Conservation (phyloP, 2,329 filamentous ascomycete species). For the Fusarium sp. region DNA sequence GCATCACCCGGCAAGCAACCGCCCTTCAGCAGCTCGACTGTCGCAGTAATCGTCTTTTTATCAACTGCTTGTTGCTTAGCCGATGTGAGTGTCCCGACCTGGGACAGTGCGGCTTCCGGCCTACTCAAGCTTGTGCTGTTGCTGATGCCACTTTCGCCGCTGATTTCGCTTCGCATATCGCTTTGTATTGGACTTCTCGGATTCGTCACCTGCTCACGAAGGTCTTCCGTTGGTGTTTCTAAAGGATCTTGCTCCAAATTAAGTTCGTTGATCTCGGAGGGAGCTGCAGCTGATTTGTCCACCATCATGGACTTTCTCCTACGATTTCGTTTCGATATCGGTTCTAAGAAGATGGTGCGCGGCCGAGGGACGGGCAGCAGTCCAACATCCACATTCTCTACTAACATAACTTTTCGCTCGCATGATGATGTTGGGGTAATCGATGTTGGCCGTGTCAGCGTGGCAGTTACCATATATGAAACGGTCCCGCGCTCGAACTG, state of each 20-base stretch:
- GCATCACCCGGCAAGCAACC: slow-evolving; percentile 88
- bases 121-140: slow-evolving; percentile 69
- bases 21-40: slow-evolving; percentile 80
- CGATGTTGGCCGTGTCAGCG: slow-evolving; percentile 85
- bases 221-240: slow-evolving; percentile 52
- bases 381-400: slow-evolving; percentile 87
- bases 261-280: slow-evolving; percentile 50
- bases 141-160: slow-evolving; percentile 74
- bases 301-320: slow-evolving; percentile 63
- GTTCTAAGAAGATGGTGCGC: slow-evolving; percentile 85
- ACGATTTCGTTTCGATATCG: slow-evolving; percentile 75
- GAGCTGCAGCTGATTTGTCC: slow-evolving; percentile 55
- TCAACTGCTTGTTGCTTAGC: slow-evolving; percentile 57
- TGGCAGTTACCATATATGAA: slow-evolving; percentile 89
- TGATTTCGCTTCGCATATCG: slow-evolving; percentile 72
- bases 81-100: slow-evolving; percentile 43
- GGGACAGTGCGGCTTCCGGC: slow-evolving; percentile 51
- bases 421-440: slow-evolving; percentile 82
- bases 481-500: slow-evolving; percentile 97
- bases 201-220: slow-evolving; percentile 47
- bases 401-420: slow-evolving; percentile 80
- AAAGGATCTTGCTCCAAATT: slow-evolving; percentile 48
- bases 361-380: slow-evolving; percentile 76
- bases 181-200: slow-evolving; percentile 55
- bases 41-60: slow-evolving; percentile 85